Conservation (phyloP, 2,329 filamentous ascomycete species). For the Neodidymelliopsis sp. region DNA sequence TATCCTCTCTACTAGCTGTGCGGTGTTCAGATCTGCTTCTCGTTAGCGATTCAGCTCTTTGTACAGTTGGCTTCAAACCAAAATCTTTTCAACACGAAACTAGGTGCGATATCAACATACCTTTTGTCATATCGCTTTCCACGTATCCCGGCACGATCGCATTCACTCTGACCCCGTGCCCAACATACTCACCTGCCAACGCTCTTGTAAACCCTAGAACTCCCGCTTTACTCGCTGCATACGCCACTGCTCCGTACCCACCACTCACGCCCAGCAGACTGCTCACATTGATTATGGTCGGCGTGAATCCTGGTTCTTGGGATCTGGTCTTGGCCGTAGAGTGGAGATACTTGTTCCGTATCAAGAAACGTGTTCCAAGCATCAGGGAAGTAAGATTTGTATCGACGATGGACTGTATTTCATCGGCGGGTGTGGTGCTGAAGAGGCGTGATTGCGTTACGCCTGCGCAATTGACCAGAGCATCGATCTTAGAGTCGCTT, state of each 20-base stretch:
- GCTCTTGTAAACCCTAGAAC: slow-evolving; percentile 75
- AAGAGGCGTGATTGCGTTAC: slow-evolving; percentile 71
- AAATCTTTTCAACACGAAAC: too few species aligned
- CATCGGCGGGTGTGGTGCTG: slow-evolving; percentile 58
- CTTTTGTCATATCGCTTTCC: slow-evolving; percentile 77
- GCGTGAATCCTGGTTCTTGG: slow-evolving; percentile 38
- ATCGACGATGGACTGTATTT: slow-evolving; percentile 66
- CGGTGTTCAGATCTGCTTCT: slow-evolving; percentile 45
- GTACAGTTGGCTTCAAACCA: too few species aligned
- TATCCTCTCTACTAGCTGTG: slow-evolving; percentile 59
- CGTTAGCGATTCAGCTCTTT: too few species aligned
- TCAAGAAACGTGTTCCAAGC: slow-evolving; percentile 63
- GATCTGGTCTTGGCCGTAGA: slow-evolving; percentile 7
- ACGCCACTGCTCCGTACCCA: slow-evolving; percentile 73
- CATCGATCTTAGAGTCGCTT: slow-evolving; percentile 30
- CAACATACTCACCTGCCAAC: slow-evolving; percentile 68
- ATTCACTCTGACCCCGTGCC: slow-evolving; percentile 74
- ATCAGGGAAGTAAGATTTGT: slow-evolving; percentile 76
- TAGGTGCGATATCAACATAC: too few species aligned
- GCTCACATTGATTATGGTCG: slow-evolving; percentile 79
- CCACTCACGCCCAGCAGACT: slow-evolving; percentile 76
- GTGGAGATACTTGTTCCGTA: slow-evolving; percentile 40
- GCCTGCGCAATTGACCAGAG: slow-evolving; percentile 84
- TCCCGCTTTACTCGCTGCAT: slow-evolving; percentile 83
- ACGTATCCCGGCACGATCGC: slow-evolving; percentile 85